phyloP scores from a whole-genome alignment of 352 stramenopile genomes.

The Globisporangium splendens region DNA sequence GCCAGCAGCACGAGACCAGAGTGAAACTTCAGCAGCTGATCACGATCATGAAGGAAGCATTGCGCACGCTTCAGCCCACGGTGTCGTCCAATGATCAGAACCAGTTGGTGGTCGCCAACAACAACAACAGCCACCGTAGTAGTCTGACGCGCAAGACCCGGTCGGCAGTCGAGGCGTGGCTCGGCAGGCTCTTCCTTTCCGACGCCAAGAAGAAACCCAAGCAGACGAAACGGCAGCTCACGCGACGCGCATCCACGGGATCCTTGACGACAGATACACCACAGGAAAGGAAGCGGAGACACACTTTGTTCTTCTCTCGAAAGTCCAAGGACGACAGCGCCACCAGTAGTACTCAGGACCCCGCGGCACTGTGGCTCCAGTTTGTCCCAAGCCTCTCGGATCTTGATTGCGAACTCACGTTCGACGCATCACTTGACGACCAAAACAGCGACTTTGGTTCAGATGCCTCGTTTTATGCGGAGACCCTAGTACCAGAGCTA shows the following conservation, averaged over 20 bases:
- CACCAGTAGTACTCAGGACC: not conserved
- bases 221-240: not conserved
- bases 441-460: not conserved
- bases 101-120: not conserved
- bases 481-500: not conserved
- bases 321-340: constrained; percentile 1
- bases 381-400: not conserved
- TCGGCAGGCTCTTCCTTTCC: constrained; percentile 3
- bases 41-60: not conserved
- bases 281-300: too few relatives aligned
- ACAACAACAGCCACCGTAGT: not conserved
- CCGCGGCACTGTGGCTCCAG: constrained; percentile 3
- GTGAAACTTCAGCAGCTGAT: not conserved
- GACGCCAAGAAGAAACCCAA: not conserved
- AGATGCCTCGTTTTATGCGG: not conserved
- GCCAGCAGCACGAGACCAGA: not conserved
- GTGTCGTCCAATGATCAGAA: not conserved
- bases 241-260: constrained; percentile 4
- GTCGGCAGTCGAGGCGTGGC: constrained; percentile 5
- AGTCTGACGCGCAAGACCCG: constrained; percentile 3
- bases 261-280: not conserved
- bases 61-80: not conserved
- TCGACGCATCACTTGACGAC: not conserved
- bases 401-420: constrained; percentile 1
- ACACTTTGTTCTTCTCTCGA: not conserved